phyloP scores from a whole-genome alignment of 2,329 filamentous ascomycete genomes.

The Parascedosporium putredinis region DNA sequence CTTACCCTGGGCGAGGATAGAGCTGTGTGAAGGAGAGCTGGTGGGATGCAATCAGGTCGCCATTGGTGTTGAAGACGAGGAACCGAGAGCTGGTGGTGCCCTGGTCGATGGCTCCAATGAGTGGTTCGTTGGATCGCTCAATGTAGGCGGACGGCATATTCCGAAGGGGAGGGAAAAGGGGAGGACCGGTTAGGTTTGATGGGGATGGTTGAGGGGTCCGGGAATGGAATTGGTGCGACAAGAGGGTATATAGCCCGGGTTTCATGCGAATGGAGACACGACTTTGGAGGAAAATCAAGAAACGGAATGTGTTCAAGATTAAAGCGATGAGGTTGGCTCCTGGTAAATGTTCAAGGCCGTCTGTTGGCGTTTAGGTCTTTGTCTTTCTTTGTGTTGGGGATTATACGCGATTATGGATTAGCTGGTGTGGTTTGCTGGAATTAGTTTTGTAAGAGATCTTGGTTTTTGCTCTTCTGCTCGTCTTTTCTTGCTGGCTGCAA shows the following conservation, averaged over 20 bases:
- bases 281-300: no score
- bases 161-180: neutral
- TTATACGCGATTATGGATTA: no score
- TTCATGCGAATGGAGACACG: neutral
- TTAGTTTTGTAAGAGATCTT: no score
- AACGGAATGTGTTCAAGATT: no score
- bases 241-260: neutral
- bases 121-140: conserved; percentile 20
- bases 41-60: conserved; percentile 60
- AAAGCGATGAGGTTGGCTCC: no score
- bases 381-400: no score
- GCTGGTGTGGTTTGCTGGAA: no score
- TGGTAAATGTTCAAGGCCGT: no score
- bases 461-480: no score
- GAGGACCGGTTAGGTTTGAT: no score
- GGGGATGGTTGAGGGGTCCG: neutral
- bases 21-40: conserved; percentile 68
- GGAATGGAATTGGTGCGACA: neutral
- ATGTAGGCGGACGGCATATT: neutral
- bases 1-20: conserved; percentile 65
- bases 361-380: no score
- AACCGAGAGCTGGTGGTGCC: conserved; percentile 71
- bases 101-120: conserved; percentile 70
- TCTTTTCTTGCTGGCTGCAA: no score
- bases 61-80: conserved; percentile 63